Evolutionary conservation across 768 basidiomycete species (phyloP).

Genomic region (Daedalea quercina): DNA sequence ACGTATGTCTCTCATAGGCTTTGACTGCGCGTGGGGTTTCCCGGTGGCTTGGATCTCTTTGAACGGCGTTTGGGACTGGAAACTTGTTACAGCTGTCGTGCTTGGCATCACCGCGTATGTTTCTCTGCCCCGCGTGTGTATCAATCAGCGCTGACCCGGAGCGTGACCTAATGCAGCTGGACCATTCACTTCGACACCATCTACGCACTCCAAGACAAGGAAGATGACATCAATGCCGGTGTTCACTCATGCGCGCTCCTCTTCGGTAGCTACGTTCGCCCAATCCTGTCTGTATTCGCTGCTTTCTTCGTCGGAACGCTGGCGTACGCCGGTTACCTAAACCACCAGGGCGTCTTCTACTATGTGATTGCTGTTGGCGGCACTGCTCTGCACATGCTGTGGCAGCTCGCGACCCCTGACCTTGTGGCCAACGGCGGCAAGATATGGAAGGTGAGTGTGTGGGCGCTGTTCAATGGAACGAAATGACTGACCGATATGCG

Average conservation of each 20-base stretch:
- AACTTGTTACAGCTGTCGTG: slow-evolving; percentile 18
- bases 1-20: background rate
- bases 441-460: slow-evolving; percentile 22
- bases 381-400: slow-evolving; percentile 34
- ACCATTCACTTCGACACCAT: slow-evolving; percentile 54
- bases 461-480: background rate
- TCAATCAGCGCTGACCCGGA: background rate
- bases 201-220: slow-evolving; percentile 78
- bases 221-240: slow-evolving; percentile 67
- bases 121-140: slow-evolving; percentile 6
- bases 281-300: slow-evolving; percentile 49
- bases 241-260: slow-evolving; percentile 74
- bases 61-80: slow-evolving; percentile 21
- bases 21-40: slow-evolving; percentile 31
- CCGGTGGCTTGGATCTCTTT: slow-evolving; percentile 41
- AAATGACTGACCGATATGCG: background rate
- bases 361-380: slow-evolving; percentile 42
- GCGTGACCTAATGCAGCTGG: slow-evolving; percentile 24
- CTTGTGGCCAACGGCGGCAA: slow-evolving; percentile 41
- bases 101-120: slow-evolving; percentile 7
- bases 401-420: slow-evolving; percentile 35
- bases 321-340: slow-evolving; percentile 42
- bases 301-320: slow-evolving; percentile 46
- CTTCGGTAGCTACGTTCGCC: slow-evolving; percentile 54
- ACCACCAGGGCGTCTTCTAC: slow-evolving; percentile 42